Evolutionary conservation across 768 basidiomycete genomes (phyloP).

Genomic region (button mushroom (Agaricus bisporus)): DNA sequence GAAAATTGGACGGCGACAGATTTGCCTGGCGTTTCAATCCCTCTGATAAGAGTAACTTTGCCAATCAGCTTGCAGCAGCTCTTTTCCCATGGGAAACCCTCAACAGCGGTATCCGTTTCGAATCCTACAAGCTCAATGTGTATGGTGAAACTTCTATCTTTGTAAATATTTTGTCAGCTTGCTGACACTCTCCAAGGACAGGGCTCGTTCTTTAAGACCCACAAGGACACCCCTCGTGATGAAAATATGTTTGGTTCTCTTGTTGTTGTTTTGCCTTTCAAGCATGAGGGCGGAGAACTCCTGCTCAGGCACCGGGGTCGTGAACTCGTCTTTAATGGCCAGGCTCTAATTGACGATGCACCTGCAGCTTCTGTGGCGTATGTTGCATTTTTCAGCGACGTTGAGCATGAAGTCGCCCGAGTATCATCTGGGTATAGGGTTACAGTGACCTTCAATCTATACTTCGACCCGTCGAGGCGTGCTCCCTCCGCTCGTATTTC

Average conservation of each 20-base stretch:
- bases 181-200: constrained; percentile 10
- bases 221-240: constrained; percentile 38
- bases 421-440: constrained; percentile 30
- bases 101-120: constrained; percentile 17
- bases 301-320: constrained; percentile 22
- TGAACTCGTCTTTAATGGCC: neutral
- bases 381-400: constrained; percentile 31
- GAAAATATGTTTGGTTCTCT: constrained; percentile 43
- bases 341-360: neutral
- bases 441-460: no score
- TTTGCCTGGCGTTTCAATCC: constrained; percentile 30
- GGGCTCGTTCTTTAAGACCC: constrained; percentile 40
- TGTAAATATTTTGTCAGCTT: no score
- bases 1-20: constrained; percentile 31
- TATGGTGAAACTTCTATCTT: constrained; percentile 25
- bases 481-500: no score
- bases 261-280: constrained; percentile 36
- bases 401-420: constrained; percentile 31
- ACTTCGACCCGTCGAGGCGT: no score
- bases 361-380: no score
- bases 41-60: constrained; percentile 12
- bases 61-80: constrained; percentile 16
- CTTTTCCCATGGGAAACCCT: constrained; percentile 17
- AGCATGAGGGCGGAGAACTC: constrained; percentile 37
- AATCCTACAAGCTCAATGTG: constrained; percentile 40